phyloP scores from a whole-genome alignment of 164 flowering plant species.

The Vitis rotundifolia region DNA sequence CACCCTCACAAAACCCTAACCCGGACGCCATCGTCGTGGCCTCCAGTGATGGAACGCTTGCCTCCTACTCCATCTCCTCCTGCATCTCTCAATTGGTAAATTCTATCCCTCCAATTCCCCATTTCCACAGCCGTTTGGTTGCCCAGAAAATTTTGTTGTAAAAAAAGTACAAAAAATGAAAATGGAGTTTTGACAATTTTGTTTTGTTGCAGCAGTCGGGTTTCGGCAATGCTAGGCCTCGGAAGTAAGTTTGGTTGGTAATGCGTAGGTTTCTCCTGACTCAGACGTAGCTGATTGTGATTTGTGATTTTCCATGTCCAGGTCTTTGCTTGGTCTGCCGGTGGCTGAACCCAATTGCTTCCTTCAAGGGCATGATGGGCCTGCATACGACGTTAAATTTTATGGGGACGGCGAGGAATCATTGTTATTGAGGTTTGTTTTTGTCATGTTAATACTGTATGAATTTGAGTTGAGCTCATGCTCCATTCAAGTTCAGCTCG shows the following conservation, averaged over 20 bases:
- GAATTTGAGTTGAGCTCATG: too few relatives aligned
- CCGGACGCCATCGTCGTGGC: slow-evolving; percentile 77
- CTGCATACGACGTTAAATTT: slow-evolving; percentile 91
- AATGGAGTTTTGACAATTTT: not conserved
- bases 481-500: too few relatives aligned
- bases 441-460: too few relatives aligned
- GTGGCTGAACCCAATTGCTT: slow-evolving; percentile 63
- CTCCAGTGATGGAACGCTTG: slow-evolving; percentile 84
- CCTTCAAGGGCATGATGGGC: slow-evolving; percentile 79
- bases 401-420: slow-evolving; percentile 72
- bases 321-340: slow-evolving; percentile 30
- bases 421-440: slow-evolving; percentile 52
- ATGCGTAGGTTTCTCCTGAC: not conserved
- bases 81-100: slow-evolving; percentile 49
- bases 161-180: too few relatives aligned
- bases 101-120: not conserved
- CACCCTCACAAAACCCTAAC: slow-evolving; percentile 61
- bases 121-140: not conserved
- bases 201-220: slow-evolving; percentile 41
- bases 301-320: slow-evolving; percentile 4
- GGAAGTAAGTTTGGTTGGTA: slow-evolving; percentile 39
- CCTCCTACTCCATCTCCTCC: slow-evolving; percentile 80
- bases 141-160: not conserved
- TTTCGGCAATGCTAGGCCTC: slow-evolving; percentile 27
- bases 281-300: not conserved